These are phyloP conservation scores for Rhodomyrtus tomentosa DNA, from an alignment of 345 rosid species.

Conservation along the genomic window DNA sequence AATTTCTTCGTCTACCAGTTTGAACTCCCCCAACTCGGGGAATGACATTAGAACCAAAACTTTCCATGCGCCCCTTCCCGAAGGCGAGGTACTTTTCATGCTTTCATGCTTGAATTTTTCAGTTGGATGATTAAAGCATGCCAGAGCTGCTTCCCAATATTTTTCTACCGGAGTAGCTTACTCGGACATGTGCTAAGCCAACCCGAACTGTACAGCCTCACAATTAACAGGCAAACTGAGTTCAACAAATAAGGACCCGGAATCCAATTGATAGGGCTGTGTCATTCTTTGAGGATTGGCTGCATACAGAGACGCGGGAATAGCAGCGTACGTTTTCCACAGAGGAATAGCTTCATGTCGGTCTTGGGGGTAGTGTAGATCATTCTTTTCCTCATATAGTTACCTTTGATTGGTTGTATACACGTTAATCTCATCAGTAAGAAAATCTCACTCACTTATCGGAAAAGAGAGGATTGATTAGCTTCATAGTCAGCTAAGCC, in stretches of 20 bases:
- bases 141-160: not conserved
- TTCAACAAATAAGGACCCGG: not conserved
- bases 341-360: not conserved
- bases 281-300: not conserved
- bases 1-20: not conserved
- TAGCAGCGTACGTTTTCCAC: not conserved
- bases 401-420: not conserved
- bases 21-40: not conserved
- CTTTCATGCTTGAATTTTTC: not conserved
- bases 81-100: not conserved
- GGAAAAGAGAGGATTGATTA: not conserved
- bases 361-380: not conserved
- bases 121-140: not conserved
- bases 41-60: not conserved
- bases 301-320: not conserved
- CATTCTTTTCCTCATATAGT: not conserved
- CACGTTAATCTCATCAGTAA: not conserved
- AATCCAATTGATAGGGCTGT: not conserved
- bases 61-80: not conserved
- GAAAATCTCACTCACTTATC: not conserved
- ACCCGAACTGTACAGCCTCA: not conserved
- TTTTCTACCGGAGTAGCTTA: not conserved
- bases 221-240: not conserved
- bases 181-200: not conserved
- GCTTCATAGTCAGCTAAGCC: not conserved